A percentile compares a stretch with the other conserved stretches of the same genome.
Evolutionary conservation across 106 monocot species (phyloP).

Genomic region (Acorus calamus): DNA sequence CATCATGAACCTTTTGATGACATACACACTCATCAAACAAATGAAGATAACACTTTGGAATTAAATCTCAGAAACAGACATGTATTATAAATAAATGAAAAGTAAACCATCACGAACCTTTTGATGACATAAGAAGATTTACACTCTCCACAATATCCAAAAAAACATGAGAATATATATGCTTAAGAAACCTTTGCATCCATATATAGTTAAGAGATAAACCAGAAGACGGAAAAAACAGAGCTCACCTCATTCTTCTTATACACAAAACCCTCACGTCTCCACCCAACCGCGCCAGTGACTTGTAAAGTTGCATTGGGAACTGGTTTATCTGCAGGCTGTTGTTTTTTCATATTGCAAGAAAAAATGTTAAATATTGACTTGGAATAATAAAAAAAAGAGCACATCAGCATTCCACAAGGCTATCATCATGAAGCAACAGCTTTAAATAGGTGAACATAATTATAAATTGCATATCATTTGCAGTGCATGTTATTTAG

Average conservation of each 20-base stretch:
- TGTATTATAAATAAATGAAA: not conserved
- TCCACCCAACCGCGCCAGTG: conserved; percentile 99
- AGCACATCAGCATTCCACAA: not conserved
- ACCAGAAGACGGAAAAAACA: not conserved
- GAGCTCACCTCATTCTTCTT: conserved; percentile 91
- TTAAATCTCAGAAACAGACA: not conserved
- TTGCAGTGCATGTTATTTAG: not conserved
- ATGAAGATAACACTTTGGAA: conserved; percentile 1
- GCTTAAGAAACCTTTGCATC: not conserved
- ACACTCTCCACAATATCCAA: conserved; percentile 99
- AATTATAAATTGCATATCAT: too few species aligned
- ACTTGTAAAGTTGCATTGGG: conserved; percentile 99
- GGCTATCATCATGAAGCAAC: too few species aligned
- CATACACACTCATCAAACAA: conserved; percentile 3
- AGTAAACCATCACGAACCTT: conserved; percentile 39
- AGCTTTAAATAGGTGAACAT: too few species aligned
- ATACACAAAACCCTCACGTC: conserved; percentile 90
- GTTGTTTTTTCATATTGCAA: conserved; percentile 7
- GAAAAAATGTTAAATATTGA: conserved; percentile 5
- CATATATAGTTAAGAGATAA: not conserved
- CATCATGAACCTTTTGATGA: too few species aligned
- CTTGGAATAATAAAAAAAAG: not conserved
- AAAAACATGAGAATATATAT: conserved; percentile 56
- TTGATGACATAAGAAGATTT: conserved; percentile 99
- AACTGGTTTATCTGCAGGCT: conserved; percentile 76